Conservation (phyloP, 2,329 filamentous ascomycete genomes). For the Claviceps arundinis region DNA sequence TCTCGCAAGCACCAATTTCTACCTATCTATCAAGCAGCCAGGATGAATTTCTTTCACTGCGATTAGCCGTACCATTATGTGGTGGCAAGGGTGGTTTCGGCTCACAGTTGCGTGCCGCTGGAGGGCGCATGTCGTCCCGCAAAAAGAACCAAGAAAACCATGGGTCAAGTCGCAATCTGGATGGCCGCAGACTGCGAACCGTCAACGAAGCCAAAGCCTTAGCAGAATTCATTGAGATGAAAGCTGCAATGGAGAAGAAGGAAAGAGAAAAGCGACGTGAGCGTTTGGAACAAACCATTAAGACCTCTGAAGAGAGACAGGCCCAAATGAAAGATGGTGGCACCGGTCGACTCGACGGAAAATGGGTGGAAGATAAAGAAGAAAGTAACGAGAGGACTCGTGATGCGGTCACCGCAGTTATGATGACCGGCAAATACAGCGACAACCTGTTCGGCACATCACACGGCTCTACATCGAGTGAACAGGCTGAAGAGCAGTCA, state of each 20-base stretch:
- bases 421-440: conserved; percentile 50
- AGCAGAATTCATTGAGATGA: conserved; percentile 87
- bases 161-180: conserved; percentile 83
- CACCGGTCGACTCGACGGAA: conserved; percentile 63
- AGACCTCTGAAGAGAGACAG: conserved; percentile 68
- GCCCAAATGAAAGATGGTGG: conserved; percentile 68
- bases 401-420: conserved; percentile 57
- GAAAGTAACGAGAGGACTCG: conserved; percentile 74
- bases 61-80: conserved; percentile 63
- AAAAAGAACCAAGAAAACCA: conserved; percentile 80
- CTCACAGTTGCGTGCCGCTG: conserved; percentile 88
- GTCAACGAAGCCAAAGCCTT: conserved; percentile 91
- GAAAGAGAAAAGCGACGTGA: conserved; percentile 77
- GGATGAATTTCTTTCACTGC: conserved; percentile 67
- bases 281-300: conserved; percentile 80
- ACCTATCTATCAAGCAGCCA: conserved; percentile 42
- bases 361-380: conserved; percentile 93
- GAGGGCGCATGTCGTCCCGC: conserved; percentile 93
- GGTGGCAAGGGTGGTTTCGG: conserved; percentile 98
- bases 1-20: conserved; percentile 42
- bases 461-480: conserved; percentile 30
- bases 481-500: conserved; percentile 14
- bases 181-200: conserved; percentile 78
- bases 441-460: conserved; percentile 45
- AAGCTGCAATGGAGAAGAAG: conserved; percentile 92